Evolutionary conservation across 768 basidiomycete genomes (phyloP).

Genomic region (Lenzites betulinus): DNA sequence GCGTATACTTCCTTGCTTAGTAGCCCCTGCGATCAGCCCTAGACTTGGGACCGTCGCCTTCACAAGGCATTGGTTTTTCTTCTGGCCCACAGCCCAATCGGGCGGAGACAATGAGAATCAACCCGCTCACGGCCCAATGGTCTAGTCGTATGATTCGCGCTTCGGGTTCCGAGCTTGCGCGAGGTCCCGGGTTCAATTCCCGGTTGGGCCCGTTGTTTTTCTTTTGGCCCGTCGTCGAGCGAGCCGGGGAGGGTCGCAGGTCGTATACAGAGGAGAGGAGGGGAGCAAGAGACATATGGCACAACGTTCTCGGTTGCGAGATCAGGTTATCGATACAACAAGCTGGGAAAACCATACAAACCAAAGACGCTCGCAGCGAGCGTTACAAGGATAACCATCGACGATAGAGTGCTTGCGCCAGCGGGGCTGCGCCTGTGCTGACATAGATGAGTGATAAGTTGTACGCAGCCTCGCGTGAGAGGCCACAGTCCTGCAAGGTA

Average conservation of each 20-base stretch:
- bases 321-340: not conserved
- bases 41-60: too few relatives aligned
- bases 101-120: too few relatives aligned
- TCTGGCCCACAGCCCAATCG: too few relatives aligned
- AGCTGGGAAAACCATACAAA: not conserved
- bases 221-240: not conserved
- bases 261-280: not conserved
- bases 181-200: slow-evolving; percentile 18
- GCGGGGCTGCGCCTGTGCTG: slow-evolving; percentile 68
- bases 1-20: too few relatives aligned
- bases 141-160: slow-evolving; percentile 19
- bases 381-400: slow-evolving; percentile 80
- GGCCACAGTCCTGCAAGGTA: slow-evolving; percentile 44
- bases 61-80: not conserved
- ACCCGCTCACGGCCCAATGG: slow-evolving; percentile 8
- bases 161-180: slow-evolving; percentile 10
- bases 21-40: too few relatives aligned
- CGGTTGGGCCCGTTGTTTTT: slow-evolving; percentile 10
- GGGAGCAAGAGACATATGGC: too few relatives aligned
- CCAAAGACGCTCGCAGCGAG: not conserved
- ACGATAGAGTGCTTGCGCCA: slow-evolving; percentile 71
- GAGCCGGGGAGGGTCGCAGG: not conserved
- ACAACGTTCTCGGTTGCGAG: too few relatives aligned
- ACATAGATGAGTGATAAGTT: slow-evolving; percentile 85
- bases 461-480: slow-evolving; percentile 81